phyloP scores from a whole-genome alignment of 768 basidiomycete species.

The Boletus rubescentipes region DNA sequence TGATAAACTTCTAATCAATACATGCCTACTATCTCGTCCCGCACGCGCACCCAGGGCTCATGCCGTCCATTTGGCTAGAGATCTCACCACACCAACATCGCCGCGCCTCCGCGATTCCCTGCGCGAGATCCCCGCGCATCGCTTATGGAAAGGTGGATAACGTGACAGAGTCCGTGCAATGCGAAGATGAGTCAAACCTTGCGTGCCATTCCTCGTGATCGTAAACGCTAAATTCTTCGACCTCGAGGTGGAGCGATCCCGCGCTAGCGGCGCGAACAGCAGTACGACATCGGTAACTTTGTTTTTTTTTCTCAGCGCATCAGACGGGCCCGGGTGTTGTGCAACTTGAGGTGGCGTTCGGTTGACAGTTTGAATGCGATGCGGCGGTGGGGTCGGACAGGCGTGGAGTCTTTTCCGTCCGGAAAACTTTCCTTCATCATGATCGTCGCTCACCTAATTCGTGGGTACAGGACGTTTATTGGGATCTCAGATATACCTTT shows the following conservation, averaged over 20 bases:
- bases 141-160: slow-evolving; percentile 12
- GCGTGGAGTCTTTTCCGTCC: not conserved
- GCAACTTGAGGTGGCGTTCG: slow-evolving; percentile 6
- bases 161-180: not conserved
- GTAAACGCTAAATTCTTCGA: not conserved
- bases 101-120: slow-evolving; percentile 6
- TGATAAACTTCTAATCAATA: not conserved
- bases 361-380: not conserved
- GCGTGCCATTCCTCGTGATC: not conserved
- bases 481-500: slow-evolving; percentile 22
- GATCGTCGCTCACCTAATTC: slow-evolving; percentile 27
- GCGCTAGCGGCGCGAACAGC: not conserved
- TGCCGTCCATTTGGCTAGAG: not conserved
- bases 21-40: not conserved
- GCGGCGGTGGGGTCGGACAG: slow-evolving; percentile 2
- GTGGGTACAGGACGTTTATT: slow-evolving; percentile 9
- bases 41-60: not conserved
- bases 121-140: slow-evolving; percentile 21
- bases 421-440: not conserved
- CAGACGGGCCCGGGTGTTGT: not conserved
- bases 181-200: not conserved
- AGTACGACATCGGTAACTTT: not conserved
- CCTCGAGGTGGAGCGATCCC: slow-evolving; percentile 10
- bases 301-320: not conserved
- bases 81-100: slow-evolving; percentile 2